A percentile compares a stretch with the other conserved stretches of the same genome.
Evolutionary conservation across 768 basidiomycete genomes (phyloP).

Genomic region (Russula virescens): DNA sequence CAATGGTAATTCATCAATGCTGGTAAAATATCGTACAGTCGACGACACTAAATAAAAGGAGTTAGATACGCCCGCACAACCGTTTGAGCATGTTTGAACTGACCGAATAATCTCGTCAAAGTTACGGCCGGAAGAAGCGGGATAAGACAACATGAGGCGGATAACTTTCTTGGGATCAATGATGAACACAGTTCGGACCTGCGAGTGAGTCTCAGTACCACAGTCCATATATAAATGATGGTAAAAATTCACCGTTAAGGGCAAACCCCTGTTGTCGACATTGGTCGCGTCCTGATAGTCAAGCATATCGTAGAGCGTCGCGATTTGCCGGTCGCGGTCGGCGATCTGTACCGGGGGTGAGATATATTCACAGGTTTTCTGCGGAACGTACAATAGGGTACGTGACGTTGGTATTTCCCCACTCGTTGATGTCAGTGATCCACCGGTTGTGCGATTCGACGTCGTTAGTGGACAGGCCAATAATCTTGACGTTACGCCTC

Average conservation of each 20-base stretch:
- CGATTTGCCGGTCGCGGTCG: conserved; percentile 80
- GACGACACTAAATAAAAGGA: conserved; percentile 48
- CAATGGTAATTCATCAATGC: conserved; percentile 21
- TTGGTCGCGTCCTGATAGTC: conserved; percentile 94
- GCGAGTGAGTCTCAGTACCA: not conserved
- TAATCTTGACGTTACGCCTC: conserved; percentile 86
- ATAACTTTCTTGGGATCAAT: conserved; percentile 97
- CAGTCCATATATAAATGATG: not conserved
- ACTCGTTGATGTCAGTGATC: conserved; percentile 84
- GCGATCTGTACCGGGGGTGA: conserved; percentile 60
- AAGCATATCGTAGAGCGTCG: conserved; percentile 90
- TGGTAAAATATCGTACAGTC: conserved; percentile 44
- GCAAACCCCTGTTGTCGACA: conserved; percentile 77
- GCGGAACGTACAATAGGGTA: conserved; percentile 79
- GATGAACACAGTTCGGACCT: conserved; percentile 95
- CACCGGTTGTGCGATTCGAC: conserved; percentile 80
- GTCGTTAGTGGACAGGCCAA: conserved; percentile 89
- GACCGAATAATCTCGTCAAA: conserved; percentile 68
- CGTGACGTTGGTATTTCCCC: conserved; percentile 72
- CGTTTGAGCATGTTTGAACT: conserved; percentile 1
- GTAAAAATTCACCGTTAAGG: conserved; percentile 65
- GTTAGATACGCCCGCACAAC: not conserved
- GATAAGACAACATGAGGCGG: conserved; percentile 85
- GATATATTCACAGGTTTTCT: too few relatives aligned
- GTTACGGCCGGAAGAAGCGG: conserved; percentile 93